These are phyloP conservation scores for Maudiozyma barnettii DNA, from an alignment of 805 yeast genomes.

Conservation along the genomic window DNA sequence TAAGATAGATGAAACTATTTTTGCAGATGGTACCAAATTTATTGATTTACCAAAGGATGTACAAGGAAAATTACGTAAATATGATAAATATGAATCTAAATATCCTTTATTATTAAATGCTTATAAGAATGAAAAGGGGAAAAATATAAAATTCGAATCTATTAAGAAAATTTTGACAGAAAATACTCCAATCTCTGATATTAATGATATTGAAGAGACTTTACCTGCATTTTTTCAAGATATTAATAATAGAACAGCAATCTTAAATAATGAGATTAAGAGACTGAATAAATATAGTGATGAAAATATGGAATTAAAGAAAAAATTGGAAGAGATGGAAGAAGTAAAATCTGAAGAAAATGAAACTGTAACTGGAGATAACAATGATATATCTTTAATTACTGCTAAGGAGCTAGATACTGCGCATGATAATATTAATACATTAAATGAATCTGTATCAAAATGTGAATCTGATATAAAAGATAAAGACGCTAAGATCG, in stretches of 20 bases:
- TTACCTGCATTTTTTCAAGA: slow-evolving; percentile 63
- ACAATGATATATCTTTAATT: not conserved
- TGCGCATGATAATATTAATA: not conserved
- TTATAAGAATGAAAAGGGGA: slow-evolving; percentile 69
- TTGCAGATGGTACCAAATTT: slow-evolving; percentile 11
- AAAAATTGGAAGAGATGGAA: not conserved
- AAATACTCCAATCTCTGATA: slow-evolving; percentile 67
- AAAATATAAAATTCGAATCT: slow-evolving; percentile 44
- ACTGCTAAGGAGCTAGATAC: not conserved
- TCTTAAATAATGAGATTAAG: slow-evolving; percentile 60
- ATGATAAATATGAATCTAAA: slow-evolving; percentile 79
- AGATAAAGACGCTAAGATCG: not conserved
- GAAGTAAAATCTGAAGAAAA: not conserved
- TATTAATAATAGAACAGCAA: slow-evolving; percentile 45
- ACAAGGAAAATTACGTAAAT: slow-evolving; percentile 57
- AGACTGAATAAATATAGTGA: slow-evolving; percentile 27
- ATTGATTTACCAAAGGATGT: slow-evolving; percentile 47
- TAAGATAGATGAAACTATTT: not conserved
- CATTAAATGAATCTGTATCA: not conserved
- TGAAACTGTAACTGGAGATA: not conserved
- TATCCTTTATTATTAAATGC: slow-evolving; percentile 82
- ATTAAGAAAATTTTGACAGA: slow-evolving; percentile 71
- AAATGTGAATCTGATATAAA: not conserved
- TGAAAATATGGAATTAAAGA: not conserved
- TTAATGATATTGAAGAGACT: slow-evolving; percentile 61